Evolutionary conservation across 1,139 yeast genomes (phyloP), one percentile per base, ranked within the genome.

Genomic region (Saccharomyces hybrid): DNA sequence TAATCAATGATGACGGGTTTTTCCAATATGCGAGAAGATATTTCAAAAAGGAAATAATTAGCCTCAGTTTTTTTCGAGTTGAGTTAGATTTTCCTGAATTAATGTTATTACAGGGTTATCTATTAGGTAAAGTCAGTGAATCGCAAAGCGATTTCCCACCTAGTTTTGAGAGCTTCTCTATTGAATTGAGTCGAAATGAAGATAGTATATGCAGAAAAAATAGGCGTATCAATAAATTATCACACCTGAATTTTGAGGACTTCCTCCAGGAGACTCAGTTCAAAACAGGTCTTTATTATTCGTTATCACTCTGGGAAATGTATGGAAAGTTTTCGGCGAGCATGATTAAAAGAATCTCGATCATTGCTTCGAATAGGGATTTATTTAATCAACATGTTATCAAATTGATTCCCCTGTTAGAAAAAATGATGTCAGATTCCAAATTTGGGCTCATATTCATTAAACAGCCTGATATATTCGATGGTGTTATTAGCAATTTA

Each of bases 241-340:
- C 58, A 5, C 57, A 59, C 41, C 26, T 59, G 38, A 63, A 57
- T 50, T 64, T 58, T 47, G 44, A 28, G 7, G 67, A 65, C 47
- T 63, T 64, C 49, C 47, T 63, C 4, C 50, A 50, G 13, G 48
- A 26, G 5, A 57, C 60, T 2, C 48, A 47, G 11, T n/a, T 49
- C 3, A 55, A 50, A 20, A 26, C 57, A 5, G 62, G 63, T 0
- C 42, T 57, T 8, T 38, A 51, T 14, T 61, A 61, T 46, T 57
- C 65, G 1, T 50, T 63, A 6, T 41, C 52, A 30, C 54, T 65
- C 5, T 58, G 61, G 59, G 25, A 47, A 26, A 42, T 23, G 8
- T 11, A 49, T 41, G 9, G 16, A 1, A 42, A 46, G 13, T 48
- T 14, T 3, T 41, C 25, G 28, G 9, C 7, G 3, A 11, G 8